These are phyloP conservation scores for Eucalyptus tenuipes DNA, from an alignment of 345 rosid species.

Conservation along the genomic window DNA sequence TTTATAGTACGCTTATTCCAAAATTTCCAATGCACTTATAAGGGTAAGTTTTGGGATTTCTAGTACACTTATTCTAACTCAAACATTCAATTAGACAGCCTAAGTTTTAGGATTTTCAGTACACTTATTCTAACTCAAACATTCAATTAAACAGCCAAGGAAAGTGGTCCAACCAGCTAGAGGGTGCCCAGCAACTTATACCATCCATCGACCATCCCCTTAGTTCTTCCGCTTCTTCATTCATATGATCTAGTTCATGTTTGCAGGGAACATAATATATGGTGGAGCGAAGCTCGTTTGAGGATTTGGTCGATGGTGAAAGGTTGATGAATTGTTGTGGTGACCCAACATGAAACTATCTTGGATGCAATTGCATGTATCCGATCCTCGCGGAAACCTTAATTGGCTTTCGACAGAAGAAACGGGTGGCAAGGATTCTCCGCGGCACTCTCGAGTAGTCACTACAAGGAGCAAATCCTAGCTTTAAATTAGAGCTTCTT, in stretches of 20 bases:
- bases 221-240: not conserved
- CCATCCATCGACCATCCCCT: slow-evolving; percentile 37
- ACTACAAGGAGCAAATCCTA: not conserved
- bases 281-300: slow-evolving; percentile 27
- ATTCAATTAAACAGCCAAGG: slow-evolving; percentile 17
- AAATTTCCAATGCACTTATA: not conserved
- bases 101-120: too few species aligned
- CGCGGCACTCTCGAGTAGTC: not conserved
- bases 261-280: slow-evolving; percentile 30
- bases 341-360: slow-evolving; percentile 6
- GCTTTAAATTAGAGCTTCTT: not conserved
- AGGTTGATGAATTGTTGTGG: not conserved
- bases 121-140: not conserved
- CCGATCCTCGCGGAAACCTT: slow-evolving; percentile 8
- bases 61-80: too few species aligned
- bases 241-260: slow-evolving; percentile 1
- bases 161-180: slow-evolving; percentile 44
- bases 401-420: slow-evolving; percentile 30
- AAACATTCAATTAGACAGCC: too few species aligned
- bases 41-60: not conserved
- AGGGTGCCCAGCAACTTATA: slow-evolving; percentile 24
- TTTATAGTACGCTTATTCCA: not conserved
- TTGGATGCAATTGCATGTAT: slow-evolving; percentile 14
- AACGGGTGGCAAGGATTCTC: slow-evolving; percentile 19
- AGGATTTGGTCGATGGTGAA: slow-evolving; percentile 11